Evolutionary conservation across 2,329 filamentous ascomycete species (phyloP).

Genomic region (Alternaria angustiovoidea): DNA sequence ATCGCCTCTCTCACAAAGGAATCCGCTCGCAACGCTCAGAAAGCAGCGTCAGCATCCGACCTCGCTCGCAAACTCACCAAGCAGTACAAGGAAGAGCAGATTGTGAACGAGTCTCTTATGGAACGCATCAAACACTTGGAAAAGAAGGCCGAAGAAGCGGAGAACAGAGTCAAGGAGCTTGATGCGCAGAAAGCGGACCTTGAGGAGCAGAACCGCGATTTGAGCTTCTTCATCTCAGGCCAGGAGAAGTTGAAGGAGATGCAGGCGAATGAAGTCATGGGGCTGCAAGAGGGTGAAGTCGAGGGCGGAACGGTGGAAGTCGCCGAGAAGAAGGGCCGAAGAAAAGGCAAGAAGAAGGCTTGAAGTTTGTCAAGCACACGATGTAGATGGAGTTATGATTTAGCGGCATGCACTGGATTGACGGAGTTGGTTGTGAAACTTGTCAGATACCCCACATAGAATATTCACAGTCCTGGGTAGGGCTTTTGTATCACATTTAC

Average conservation of each 20-base stretch:
- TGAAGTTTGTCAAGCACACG: neutral
- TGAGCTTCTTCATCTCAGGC: conserved; percentile 86
- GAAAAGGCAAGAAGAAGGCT: conserved; percentile 35
- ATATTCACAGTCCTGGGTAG: neutral
- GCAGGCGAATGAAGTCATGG: conserved; percentile 74
- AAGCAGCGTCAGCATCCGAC: conserved; percentile 75
- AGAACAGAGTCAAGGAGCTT: conserved; percentile 53
- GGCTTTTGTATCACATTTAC: neutral
- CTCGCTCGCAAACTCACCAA: conserved; percentile 79
- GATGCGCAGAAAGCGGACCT: conserved; percentile 72
- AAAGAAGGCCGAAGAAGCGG: conserved; percentile 65
- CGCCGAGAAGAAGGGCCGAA: conserved; percentile 39
- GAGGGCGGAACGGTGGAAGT: conserved; percentile 48
- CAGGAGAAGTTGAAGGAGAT: conserved; percentile 80
- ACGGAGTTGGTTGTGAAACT: neutral
- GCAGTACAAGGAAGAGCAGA: conserved; percentile 85
- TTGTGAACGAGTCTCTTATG: conserved; percentile 81
- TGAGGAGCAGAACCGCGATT: conserved; percentile 84
- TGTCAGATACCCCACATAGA: neutral
- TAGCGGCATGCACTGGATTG: neutral
- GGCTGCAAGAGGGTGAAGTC: conserved; percentile 69
- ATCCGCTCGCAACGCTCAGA: conserved; percentile 61
- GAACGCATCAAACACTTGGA: conserved; percentile 77
- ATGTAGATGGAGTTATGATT: neutral
- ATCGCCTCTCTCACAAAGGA: conserved; percentile 77